phyloP scores from a whole-genome alignment of 257 asterid genomes.

The Petrea volubilis region DNA sequence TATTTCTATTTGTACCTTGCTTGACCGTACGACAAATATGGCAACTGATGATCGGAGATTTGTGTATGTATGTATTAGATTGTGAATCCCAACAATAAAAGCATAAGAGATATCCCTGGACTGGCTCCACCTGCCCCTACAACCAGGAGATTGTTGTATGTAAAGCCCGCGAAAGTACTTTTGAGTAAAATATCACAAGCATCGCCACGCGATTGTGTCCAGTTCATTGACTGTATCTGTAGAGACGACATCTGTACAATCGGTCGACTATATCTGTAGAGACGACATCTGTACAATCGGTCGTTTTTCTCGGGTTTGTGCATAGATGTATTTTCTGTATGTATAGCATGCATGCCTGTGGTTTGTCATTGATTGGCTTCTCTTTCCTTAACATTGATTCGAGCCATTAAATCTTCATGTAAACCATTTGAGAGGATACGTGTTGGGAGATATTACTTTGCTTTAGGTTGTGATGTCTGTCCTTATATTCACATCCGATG shows the following conservation, averaged over 20 bases:
- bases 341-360: too few species aligned
- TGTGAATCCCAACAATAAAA: slow-evolving; percentile 82
- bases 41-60: slow-evolving; percentile 20
- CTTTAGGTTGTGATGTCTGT: too few species aligned
- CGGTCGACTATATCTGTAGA: too few species aligned
- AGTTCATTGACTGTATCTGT: too few species aligned
- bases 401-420: slow-evolving; percentile 20
- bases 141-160: slow-evolving; percentile 66
- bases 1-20: too few species aligned
- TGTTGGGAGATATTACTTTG: neutral
- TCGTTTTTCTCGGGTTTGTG: slow-evolving; percentile 35
- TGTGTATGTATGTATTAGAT: slow-evolving; percentile 39
- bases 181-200: neutral
- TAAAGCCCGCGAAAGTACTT: slow-evolving; percentile 26
- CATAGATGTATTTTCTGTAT: slow-evolving; percentile 33
- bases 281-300: too few species aligned
- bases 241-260: too few species aligned
- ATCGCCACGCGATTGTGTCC: slow-evolving; percentile 19
- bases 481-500: too few species aligned
- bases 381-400: too few species aligned
- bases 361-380: slow-evolving; percentile 25
- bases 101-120: slow-evolving; percentile 91
- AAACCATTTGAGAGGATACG: slow-evolving; percentile 16
- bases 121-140: slow-evolving; percentile 96
- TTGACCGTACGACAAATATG: neutral